Conservation (phyloP, 2,329 filamentous ascomycete genomes). For the Hansfordia pulvinata region DNA sequence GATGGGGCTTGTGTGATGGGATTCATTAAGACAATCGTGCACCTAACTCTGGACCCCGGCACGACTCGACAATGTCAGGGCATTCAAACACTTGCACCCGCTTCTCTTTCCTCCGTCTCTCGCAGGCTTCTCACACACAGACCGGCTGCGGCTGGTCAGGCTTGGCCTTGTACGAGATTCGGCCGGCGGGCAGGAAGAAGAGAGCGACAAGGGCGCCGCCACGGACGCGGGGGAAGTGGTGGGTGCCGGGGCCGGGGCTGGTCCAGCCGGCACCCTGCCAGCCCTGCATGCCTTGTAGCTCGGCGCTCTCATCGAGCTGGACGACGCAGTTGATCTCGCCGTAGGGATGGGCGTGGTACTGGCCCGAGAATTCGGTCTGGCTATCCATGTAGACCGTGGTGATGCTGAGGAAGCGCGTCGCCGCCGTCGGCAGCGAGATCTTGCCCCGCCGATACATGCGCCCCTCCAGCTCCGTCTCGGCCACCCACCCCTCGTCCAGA, state of each 20-base stretch:
- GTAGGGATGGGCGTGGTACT: conserved; percentile 39
- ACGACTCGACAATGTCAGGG: no score
- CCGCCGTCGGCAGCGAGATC: conserved; percentile 27
- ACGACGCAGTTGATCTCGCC: conserved; percentile 42
- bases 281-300: conserved; percentile 40
- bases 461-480: conserved; percentile 26
- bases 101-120: no score
- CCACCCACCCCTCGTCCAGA: conserved; percentile 29
- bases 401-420: conserved; percentile 38
- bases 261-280: conserved; percentile 45
- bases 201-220: conserved; percentile 35
- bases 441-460: conserved; percentile 31
- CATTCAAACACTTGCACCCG: no score
- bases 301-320: conserved; percentile 30
- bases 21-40: no score
- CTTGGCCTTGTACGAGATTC: conserved; percentile 33
- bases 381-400: conserved; percentile 45
- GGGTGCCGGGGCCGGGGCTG: conserved; percentile 36
- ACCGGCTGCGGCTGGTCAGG: conserved; percentile 29
- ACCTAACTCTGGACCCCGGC: no score
- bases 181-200: conserved; percentile 40
- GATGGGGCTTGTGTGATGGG: no score
- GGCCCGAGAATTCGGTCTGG: conserved; percentile 30
- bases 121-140: no score
- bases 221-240: conserved; percentile 40